phyloP scores from a whole-genome alignment of 2,329 filamentous ascomycete genomes.

The Exophiala dermatitidis region DNA sequence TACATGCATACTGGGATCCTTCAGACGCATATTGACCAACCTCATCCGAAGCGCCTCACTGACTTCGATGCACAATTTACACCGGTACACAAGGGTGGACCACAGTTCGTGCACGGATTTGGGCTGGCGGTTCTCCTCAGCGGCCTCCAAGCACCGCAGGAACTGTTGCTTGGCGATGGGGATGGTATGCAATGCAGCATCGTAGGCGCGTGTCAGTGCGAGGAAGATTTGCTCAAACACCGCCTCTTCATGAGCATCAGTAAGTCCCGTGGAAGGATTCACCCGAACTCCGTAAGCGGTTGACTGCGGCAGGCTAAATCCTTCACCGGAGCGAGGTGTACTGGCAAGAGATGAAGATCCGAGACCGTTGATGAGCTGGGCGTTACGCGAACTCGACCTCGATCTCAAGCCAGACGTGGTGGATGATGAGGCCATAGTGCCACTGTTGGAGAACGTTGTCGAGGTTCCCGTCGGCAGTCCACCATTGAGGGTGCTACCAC shows the following conservation, averaged over 20 bases:
- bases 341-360: slow-evolving; percentile 45
- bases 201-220: slow-evolving; percentile 65
- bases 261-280: slow-evolving; percentile 53
- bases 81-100: slow-evolving; percentile 64
- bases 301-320: slow-evolving; percentile 55
- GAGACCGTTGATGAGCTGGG: slow-evolving; percentile 30
- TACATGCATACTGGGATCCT: slow-evolving; percentile 67
- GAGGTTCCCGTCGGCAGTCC: slow-evolving; percentile 15
- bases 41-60: slow-evolving; percentile 65
- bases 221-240: slow-evolving; percentile 78
- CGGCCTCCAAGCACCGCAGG: slow-evolving; percentile 54
- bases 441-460: slow-evolving; percentile 18
- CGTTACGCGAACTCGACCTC: slow-evolving; percentile 25
- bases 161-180: slow-evolving; percentile 65
- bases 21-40: slow-evolving; percentile 74
- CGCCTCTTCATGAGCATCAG: slow-evolving; percentile 65
- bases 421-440: slow-evolving; percentile 14
- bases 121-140: slow-evolving; percentile 53
- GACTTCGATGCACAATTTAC: slow-evolving; percentile 61
- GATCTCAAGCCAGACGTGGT: slow-evolving; percentile 18
- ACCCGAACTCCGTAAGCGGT: slow-evolving; percentile 45
- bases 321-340: slow-evolving; percentile 79
- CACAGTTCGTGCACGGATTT: slow-evolving; percentile 59
- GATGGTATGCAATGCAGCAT: slow-evolving; percentile 63
- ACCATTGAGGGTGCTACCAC: slow-evolving; percentile 19